A percentile compares a stretch with the other conserved stretches of the same genome.
These are phyloP conservation scores for Cornus kousa DNA, from an alignment of 148 eudicot species.

Conservation along the genomic window DNA sequence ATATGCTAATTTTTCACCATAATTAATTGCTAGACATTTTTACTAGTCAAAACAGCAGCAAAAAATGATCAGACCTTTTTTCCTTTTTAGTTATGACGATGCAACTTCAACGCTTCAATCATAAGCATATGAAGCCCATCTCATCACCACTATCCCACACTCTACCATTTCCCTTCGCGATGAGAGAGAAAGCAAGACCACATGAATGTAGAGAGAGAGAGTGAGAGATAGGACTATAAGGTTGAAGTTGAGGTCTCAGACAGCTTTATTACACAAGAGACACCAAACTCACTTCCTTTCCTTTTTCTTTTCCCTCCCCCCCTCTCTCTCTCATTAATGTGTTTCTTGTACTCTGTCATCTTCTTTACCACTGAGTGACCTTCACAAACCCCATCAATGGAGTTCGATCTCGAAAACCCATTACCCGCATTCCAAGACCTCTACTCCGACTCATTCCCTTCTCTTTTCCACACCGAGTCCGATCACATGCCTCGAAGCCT, in stretches of 20 bases:
- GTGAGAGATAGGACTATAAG: not conserved
- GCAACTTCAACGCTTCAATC: not conserved
- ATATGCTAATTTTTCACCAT: not conserved
- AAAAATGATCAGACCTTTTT: not conserved
- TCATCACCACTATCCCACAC: not conserved
- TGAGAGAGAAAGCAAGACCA: not conserved
- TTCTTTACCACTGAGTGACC: constrained; percentile 10
- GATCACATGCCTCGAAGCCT: constrained; percentile 41
- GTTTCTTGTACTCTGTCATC: not conserved
- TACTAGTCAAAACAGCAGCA: not conserved
- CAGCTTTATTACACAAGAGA: constrained; percentile 7
- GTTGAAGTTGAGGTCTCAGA: constrained; percentile 16
- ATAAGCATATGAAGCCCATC: not conserved
- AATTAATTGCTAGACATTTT: no score
- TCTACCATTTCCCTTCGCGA: constrained; percentile 20
- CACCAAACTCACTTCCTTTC: constrained; percentile 26
- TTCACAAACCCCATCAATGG: constrained; percentile 25
- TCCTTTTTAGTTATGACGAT: not conserved
- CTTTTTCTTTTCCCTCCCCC: constrained; percentile 1
- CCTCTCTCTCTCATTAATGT: not conserved
- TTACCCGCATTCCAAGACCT: constrained; percentile 20
- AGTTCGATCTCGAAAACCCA: constrained; percentile 55
- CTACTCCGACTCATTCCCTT: not conserved
- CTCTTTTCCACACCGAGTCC: constrained; percentile 35
- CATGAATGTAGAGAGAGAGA: not conserved